These are phyloP conservation scores for Primulina tabacum DNA, from an alignment of 257 asterid genomes.

Conservation along the genomic window DNA sequence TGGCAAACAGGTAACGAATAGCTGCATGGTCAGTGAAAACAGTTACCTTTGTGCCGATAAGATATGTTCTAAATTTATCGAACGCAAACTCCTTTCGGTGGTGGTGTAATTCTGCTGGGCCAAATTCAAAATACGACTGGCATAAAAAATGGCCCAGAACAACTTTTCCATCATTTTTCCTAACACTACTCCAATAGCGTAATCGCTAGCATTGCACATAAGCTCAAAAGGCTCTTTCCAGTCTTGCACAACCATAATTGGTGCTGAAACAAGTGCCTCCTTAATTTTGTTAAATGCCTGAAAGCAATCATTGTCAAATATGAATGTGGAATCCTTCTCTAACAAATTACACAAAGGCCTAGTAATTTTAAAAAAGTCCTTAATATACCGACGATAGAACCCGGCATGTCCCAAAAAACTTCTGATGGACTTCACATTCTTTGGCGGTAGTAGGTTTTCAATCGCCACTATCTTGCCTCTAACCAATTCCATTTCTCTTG, in stretches of 20 bases:
- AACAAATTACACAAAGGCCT: no score
- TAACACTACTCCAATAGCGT: background rate
- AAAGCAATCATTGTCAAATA: no score
- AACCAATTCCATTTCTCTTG: background rate
- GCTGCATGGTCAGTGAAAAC: background rate
- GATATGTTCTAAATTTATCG: background rate
- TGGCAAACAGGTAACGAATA: background rate
- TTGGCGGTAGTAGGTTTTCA: background rate
- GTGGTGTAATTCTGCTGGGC: background rate
- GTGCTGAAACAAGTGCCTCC: no score
- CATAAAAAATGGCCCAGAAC: background rate
- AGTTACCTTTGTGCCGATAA: background rate
- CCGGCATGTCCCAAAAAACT: background rate
- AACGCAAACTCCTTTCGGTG: no score
- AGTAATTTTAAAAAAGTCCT: no score
- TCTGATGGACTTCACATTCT: background rate
- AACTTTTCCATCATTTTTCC: background rate
- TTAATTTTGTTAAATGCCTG: no score
- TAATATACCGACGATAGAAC: background rate
- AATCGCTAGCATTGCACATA: no score
- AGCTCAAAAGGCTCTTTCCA: no score
- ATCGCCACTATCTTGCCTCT: background rate
- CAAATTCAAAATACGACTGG: background rate
- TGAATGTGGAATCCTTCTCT: no score
- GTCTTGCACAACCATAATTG: no score